Conservation (phyloP, 2,329 filamentous ascomycete genomes). For the Fusarium agapanthi region DNA sequence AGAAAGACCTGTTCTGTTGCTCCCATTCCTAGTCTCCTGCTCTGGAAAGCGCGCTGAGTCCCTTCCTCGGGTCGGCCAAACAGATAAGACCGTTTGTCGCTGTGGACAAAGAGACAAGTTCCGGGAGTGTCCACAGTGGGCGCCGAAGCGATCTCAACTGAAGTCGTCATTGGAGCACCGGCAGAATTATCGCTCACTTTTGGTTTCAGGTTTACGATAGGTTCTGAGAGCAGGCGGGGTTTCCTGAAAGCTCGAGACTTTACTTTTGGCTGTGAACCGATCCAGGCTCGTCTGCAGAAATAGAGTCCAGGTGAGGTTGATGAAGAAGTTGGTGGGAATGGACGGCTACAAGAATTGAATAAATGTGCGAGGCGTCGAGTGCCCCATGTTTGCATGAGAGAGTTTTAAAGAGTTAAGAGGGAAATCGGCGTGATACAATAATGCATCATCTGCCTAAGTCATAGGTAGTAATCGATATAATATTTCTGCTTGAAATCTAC, state of each 20-base stretch:
- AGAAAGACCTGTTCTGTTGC: constrained; percentile 83
- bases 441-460: not conserved
- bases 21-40: constrained; percentile 71
- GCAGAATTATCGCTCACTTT: not conserved
- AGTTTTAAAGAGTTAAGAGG: not conserved
- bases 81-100: constrained; percentile 83
- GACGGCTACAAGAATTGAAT: constrained; percentile 23
- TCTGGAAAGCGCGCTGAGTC: constrained; percentile 78
- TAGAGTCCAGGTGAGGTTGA: not conserved
- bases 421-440: not conserved
- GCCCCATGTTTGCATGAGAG: constrained; percentile 45
- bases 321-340: not conserved
- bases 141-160: constrained; percentile 78
- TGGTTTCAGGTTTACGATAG: not conserved
- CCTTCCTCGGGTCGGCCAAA: constrained; percentile 87
- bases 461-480: not conserved
- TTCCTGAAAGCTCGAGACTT: not conserved
- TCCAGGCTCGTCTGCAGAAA: constrained; percentile 6
- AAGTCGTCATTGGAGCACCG: constrained; percentile 70
- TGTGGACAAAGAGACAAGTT: constrained; percentile 79
- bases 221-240: not conserved
- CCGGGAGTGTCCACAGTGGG: constrained; percentile 91
- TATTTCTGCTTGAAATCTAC: not conserved
- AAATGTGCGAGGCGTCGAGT: constrained; percentile 28
- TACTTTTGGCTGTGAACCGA: not conserved